Evolutionary conservation across 1,284 basidiomycete genomes (phyloP).

Genomic region (Marasmius fiardii): DNA sequence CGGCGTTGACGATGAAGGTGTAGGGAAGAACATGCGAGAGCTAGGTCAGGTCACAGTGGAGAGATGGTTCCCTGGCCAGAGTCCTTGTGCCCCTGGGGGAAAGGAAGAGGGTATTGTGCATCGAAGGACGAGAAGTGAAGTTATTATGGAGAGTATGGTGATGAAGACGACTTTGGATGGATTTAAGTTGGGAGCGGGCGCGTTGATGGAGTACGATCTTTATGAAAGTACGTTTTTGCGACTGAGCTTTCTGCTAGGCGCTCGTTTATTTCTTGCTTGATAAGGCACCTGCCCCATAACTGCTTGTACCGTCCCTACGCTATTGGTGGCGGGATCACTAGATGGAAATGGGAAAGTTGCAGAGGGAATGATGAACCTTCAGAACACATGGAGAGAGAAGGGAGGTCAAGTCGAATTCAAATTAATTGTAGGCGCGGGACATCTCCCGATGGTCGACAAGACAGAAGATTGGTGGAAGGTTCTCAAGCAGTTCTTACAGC

Average conservation of each 20-base stretch:
- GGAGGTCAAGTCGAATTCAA: conserved; percentile 26
- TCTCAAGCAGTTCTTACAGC: conserved; percentile 20
- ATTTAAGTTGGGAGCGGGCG: conserved; percentile 41
- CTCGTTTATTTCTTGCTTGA: conserved; percentile 4
- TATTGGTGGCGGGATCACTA: conserved; percentile 41
- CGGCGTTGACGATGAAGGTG: conserved; percentile 22
- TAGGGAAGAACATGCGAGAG: conserved; percentile 32
- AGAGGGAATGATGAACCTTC: conserved; percentile 29
- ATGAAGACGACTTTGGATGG: conserved; percentile 34
- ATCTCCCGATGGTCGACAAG: conserved; percentile 49
- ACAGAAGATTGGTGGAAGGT: conserved; percentile 35
- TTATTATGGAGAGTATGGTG: conserved; percentile 33
- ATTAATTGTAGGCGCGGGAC: conserved; percentile 37
- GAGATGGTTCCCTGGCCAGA: conserved; percentile 37
- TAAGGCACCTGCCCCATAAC: conserved; percentile 21
- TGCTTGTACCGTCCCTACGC: conserved; percentile 25
- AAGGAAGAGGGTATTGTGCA: conserved; percentile 1
- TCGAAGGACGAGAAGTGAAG: conserved; percentile 19
- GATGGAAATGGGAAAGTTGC: conserved; percentile 45
- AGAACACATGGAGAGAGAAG: conserved; percentile 30
- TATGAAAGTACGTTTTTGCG: conserved; percentile 14
- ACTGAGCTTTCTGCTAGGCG: conserved; percentile 3
- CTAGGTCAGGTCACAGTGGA: conserved; percentile 37
- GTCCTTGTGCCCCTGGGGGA: conserved; percentile 7
- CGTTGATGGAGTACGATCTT: conserved; percentile 41